phyloP scores from a whole-genome alignment of 768 basidiomycete genomes.

The Russula olivacea region DNA sequence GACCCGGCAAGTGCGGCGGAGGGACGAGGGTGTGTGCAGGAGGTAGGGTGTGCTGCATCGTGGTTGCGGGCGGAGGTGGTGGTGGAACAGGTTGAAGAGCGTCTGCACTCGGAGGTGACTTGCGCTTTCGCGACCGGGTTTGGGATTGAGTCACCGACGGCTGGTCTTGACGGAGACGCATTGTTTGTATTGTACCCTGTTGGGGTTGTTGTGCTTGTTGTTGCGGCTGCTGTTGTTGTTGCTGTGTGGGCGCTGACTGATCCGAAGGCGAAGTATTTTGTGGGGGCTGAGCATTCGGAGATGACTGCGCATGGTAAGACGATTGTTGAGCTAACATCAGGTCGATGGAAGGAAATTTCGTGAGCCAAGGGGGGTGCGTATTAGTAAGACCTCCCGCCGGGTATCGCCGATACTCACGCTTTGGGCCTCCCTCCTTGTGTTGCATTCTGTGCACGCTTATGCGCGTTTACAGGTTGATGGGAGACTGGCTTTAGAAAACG shows the following conservation, averaged over 20 bases:
- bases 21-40: conserved; percentile 29
- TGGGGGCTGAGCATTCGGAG: conserved; percentile 13
- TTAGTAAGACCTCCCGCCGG: conserved; percentile 32
- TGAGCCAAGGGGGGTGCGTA: conserved; percentile 28
- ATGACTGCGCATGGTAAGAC: conserved; percentile 29
- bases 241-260: conserved; percentile 12
- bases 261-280: conserved; percentile 11
- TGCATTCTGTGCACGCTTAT: not conserved
- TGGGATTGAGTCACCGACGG: conserved; percentile 35
- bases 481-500: not conserved
- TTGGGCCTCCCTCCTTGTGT: not conserved
- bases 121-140: conserved; percentile 57
- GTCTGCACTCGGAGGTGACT: conserved; percentile 47
- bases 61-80: conserved; percentile 37
- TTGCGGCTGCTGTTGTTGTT: conserved; percentile 21
- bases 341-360: conserved; percentile 28
- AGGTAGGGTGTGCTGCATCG: conserved; percentile 30
- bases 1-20: conserved; percentile 26
- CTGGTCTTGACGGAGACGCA: conserved; percentile 61
- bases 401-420: conserved; percentile 26
- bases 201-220: conserved; percentile 23
- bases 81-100: conserved; percentile 33
- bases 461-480: not conserved
- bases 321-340: conserved; percentile 33
- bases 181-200: conserved; percentile 32